Conservation (phyloP, 306 rosid genomes). For the Cicer cuneatum region DNA sequence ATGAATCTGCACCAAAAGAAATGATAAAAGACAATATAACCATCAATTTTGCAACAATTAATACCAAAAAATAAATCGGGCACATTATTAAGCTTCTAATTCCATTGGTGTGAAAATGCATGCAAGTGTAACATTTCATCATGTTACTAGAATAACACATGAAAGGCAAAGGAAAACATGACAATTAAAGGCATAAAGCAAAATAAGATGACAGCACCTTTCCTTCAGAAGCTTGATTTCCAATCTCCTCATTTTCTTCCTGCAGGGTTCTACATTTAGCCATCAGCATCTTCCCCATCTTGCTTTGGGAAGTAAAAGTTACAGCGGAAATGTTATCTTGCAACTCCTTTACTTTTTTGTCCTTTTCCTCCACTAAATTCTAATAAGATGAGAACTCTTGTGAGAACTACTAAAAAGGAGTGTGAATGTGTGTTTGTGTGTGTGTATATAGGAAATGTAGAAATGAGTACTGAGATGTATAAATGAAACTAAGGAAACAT, state of each 20-base stretch:
- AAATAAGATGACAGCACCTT: slow-evolving; percentile 60
- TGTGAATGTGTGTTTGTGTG: not conserved
- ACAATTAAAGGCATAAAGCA: slow-evolving; percentile 24
- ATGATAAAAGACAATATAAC: slow-evolving; percentile 21
- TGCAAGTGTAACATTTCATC: slow-evolving; percentile 20
- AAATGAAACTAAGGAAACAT: slow-evolving; percentile 27
- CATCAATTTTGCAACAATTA: slow-evolving; percentile 24
- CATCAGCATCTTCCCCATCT: slow-evolving; percentile 98
- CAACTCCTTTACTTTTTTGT: slow-evolving; percentile 87
- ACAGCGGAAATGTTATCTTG: slow-evolving; percentile 84
- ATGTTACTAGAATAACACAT: not conserved
- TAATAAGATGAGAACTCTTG: slow-evolving; percentile 46
- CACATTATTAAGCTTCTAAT: slow-evolving; percentile 3
- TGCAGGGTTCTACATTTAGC: slow-evolving; percentile 97
- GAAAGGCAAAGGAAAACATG: not conserved
- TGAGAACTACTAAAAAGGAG: slow-evolving; percentile 37
- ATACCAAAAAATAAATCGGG: slow-evolving; percentile 9
- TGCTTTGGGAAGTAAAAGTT: slow-evolving; percentile 87
- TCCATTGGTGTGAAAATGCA: slow-evolving; percentile 13
- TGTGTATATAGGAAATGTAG: slow-evolving; percentile 1
- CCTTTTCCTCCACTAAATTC: slow-evolving; percentile 94
- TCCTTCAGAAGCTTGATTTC: slow-evolving; percentile 99
- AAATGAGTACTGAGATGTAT: not conserved
- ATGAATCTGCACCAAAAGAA: slow-evolving; percentile 66
- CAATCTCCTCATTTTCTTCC: slow-evolving; percentile 97